Conservation (phyloP, 1,139 yeast genomes). For the Suhomyces kunorum region DNA sequence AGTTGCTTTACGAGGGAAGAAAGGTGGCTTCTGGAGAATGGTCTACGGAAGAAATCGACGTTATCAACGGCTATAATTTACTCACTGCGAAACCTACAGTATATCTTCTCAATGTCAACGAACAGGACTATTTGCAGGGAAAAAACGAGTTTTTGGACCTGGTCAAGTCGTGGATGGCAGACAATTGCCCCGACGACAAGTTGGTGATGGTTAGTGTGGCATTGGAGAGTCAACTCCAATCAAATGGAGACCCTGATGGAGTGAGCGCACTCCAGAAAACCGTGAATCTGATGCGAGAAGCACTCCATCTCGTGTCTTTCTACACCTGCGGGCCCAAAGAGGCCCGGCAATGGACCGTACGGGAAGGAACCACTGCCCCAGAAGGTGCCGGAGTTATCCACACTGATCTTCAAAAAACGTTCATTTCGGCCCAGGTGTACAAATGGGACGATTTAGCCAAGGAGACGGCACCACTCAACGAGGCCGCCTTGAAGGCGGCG, state of each 20-base stretch:
- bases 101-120: conserved; percentile 58
- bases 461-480: conserved; percentile 44
- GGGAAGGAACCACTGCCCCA: conserved; percentile 78
- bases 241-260: conserved; percentile 12
- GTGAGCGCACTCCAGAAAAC: conserved; percentile 46
- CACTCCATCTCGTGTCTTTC: conserved; percentile 74
- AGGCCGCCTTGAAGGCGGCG: conserved; percentile 42
- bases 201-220: conserved; percentile 61
- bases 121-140: conserved; percentile 50
- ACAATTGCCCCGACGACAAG: conserved; percentile 56
- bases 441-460: conserved; percentile 67
- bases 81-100: conserved; percentile 73
- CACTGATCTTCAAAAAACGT: conserved; percentile 81
- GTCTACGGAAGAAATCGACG: conserved; percentile 55
- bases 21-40: conserved; percentile 49
- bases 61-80: conserved; percentile 59
- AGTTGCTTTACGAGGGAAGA: conserved; percentile 58
- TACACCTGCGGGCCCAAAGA: conserved; percentile 92
- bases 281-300: conserved; percentile 63
- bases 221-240: conserved; percentile 49
- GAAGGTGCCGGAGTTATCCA: conserved; percentile 95
- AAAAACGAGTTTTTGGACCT: conserved; percentile 45
- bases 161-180: conserved; percentile 54
- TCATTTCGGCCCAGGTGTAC: conserved; percentile 83
- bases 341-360: conserved; percentile 89